Base-by-base conservation (phyloP, 768 basidiomycete species). In the Lyophyllum semitale region DNA sequence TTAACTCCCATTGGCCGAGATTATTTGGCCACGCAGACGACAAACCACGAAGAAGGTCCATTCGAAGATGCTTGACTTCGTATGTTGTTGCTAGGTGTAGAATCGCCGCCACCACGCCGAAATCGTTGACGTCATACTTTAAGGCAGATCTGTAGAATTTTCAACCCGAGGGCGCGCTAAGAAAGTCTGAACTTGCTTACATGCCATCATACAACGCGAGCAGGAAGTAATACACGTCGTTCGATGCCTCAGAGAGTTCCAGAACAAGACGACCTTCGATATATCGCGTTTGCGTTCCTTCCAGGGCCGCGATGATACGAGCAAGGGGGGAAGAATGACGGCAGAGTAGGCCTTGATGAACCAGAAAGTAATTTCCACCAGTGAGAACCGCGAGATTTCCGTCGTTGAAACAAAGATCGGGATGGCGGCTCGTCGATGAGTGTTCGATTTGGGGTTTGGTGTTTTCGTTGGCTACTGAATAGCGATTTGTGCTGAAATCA, bases 171-270 rank as follows among this genome's bases (percentile, higher is more conserved):
- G 32, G 46, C 17, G 23, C 15, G 50, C 12, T 26, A 40, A 57
- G n/a, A 35, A 11, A 46, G 45, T 45, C 43, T 4, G 40, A 9
- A n/a, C 46, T 25, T 15, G 73, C 87, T 64, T 65, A 89, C 87
- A 84, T 75, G 64, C 87, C 87, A 59, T 89, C 89, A 60, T 89
- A 91, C 15, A 92, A 60, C 4, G 86, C 84, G 26, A 78, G 72
- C 18, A 92, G 69, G 59, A 92, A 84, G 55, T 74, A 68, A 22
- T 73, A 77, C 58, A 89, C 71, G 54, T 87, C 85, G 53, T 79
- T 76, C 13, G 88, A 67, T 1, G 78, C 54, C 51, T 89, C 86
- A 25, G 80, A 70, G 1, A 90, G 70, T 25, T 73, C 61, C 29
- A 91, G 67, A 5, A 85, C 78, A 1, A 84, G 77, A 3, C 78